Evolutionary conservation across 1,284 basidiomycete species (phyloP), one percentile per base, ranked within the genome.

Genomic region (Sporisorium exsertum): DNA sequence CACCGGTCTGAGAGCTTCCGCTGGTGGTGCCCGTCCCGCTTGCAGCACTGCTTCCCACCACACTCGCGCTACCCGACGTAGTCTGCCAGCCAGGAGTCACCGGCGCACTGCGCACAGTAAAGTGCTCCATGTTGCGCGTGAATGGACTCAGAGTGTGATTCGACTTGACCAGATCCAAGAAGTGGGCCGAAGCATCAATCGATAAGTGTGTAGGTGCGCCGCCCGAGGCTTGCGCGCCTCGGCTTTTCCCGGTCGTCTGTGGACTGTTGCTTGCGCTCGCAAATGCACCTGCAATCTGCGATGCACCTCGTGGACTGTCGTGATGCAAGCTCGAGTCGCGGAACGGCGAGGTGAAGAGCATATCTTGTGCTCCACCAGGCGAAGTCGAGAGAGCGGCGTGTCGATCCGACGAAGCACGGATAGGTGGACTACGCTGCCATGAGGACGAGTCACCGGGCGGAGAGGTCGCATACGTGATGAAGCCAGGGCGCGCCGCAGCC

Each of bases 131-230:
- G 40, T 73, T 73, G 26, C 77, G 69, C 7, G 82, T 82, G 56
- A 78, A 84, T 7, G 81, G 82, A 32, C 79, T 80, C 22, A 84
- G 53, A 9, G 82, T 84, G 47, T 84, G 82, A 42, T 81, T 83
- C 13, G 79, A 78, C 40, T 75, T 73, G 51, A 82, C 77, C 49
- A 84, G 70, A 58, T 81, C 81, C 47, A 79, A 60, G 45, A 83
- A 74, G 61, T 81, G 81, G 3, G 73, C 75, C 5, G 81, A 77
- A 6, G 79, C 77, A 46, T 78, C 77, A 58, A 74, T 70, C 22
- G 73, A 74, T 20, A 77, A 35, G 2, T 37, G 63, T 7, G 72
- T 71, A 0, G 72, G 54, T 4, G 63, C 64, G 33, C 35, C 27
- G 7, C 49, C 60, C 13, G 64, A 45, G 8, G 58, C 58, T 8